Evolutionary conservation across 352 stramenopile species (phyloP).

Genomic region (Hyaloperonospora brassicae): DNA sequence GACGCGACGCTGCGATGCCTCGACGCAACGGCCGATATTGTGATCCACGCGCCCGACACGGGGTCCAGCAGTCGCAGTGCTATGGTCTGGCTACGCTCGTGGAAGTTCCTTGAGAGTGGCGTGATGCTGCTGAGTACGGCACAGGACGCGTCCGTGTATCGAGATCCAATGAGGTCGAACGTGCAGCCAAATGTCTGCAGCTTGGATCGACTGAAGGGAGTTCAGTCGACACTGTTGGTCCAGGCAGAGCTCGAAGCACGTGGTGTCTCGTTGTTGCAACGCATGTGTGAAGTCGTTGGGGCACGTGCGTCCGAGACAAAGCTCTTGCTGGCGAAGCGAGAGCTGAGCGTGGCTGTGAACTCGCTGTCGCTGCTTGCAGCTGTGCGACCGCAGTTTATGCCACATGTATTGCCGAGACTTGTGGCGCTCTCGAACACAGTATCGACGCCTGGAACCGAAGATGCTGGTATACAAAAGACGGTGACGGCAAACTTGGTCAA

Average conservation of each 20-base stretch:
- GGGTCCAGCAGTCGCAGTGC: conserved; percentile 44
- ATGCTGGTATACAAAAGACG: conserved; percentile 46
- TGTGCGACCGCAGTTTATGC: conserved; percentile 54
- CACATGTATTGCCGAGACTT: conserved; percentile 42
- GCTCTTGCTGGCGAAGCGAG: conserved; percentile 32
- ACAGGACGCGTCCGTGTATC: conserved; percentile 51
- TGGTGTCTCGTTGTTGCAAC: conserved; percentile 33
- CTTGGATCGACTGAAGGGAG: conserved; percentile 35
- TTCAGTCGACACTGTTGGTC: conserved; percentile 26
- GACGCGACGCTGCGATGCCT: conserved; percentile 31
- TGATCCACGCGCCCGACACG: conserved; percentile 26
- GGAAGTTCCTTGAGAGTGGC: conserved; percentile 49
- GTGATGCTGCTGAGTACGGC: conserved; percentile 49
- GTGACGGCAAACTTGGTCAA: conserved; percentile 67
- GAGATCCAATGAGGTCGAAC: conserved; percentile 67
- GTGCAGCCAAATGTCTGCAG: conserved; percentile 60
- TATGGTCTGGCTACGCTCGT: conserved; percentile 46
- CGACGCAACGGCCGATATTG: conserved; percentile 37
- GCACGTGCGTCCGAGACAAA: conserved; percentile 7
- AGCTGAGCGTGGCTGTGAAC: conserved; percentile 58
- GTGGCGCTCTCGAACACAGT: conserved; percentile 30
- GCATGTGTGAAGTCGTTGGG: conserved; percentile 31
- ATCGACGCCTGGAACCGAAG: conserved; percentile 17
- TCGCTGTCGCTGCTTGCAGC: conserved; percentile 54
- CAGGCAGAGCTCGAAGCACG: conserved; percentile 32